A percentile compares a stretch with the other conserved stretches of the same genome.
Conservation (phyloP, 441 rosid species). For the Brassica hybrid region DNA sequence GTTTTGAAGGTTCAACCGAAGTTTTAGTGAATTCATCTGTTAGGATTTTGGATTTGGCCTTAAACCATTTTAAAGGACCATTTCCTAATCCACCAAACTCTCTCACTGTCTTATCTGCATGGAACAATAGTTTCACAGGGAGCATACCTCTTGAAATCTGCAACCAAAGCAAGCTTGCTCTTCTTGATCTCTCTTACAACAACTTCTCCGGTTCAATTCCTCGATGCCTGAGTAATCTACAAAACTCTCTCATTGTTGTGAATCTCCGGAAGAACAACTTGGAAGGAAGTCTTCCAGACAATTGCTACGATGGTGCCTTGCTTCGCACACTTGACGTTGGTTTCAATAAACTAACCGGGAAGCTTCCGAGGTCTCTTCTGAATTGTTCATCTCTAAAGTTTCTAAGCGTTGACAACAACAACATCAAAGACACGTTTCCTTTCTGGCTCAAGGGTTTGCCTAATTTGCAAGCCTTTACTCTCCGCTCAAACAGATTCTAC, state of each 20-base stretch:
- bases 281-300: slow-evolving; percentile 40
- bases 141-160: slow-evolving; percentile 52
- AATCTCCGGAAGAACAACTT: slow-evolving; percentile 55
- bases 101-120: slow-evolving; percentile 38
- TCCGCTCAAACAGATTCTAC: slow-evolving; percentile 51
- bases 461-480: slow-evolving; percentile 48
- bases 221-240: slow-evolving; percentile 5
- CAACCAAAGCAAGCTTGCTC: background rate
- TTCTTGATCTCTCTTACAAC: slow-evolving; percentile 43
- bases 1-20: slow-evolving; percentile 8
- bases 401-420: slow-evolving; percentile 51
- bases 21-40: background rate
- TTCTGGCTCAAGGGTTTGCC: slow-evolving; percentile 48
- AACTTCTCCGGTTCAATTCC: slow-evolving; percentile 28
- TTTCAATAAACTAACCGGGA: slow-evolving; percentile 44
- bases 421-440: slow-evolving; percentile 52
- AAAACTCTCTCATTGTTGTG: slow-evolving; percentile 21
- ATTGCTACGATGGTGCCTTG: slow-evolving; percentile 20
- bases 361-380: slow-evolving; percentile 50
- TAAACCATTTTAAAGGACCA: background rate
- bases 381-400: slow-evolving; percentile 48
- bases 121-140: slow-evolving; percentile 39
- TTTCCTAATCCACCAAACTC: slow-evolving; percentile 14
- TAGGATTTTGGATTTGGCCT: background rate
- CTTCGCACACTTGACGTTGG: slow-evolving; percentile 52